Evolutionary conservation across 352 stramenopile species (phyloP).

Genomic region (Blastocystis sp.): DNA sequence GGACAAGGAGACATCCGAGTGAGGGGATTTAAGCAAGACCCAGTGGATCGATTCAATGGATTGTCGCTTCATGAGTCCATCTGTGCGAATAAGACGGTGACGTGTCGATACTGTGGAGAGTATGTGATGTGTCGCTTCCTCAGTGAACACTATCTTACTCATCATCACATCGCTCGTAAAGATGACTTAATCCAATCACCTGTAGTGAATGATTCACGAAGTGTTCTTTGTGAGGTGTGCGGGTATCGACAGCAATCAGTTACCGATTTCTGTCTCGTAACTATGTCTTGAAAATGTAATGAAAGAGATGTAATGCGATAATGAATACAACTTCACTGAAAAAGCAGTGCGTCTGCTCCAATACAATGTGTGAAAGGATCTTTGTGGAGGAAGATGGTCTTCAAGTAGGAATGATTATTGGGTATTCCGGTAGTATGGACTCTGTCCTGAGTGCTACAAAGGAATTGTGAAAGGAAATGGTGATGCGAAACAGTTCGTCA

Average conservation of each 20-base stretch:
- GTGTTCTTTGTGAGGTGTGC: not conserved
- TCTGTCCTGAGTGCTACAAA: not conserved
- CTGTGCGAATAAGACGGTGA: not conserved
- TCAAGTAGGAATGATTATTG: not conserved
- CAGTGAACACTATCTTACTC: not conserved
- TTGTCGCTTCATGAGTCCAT: not conserved
- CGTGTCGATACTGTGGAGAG: not conserved
- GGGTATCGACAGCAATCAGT: not conserved
- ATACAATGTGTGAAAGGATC: not conserved
- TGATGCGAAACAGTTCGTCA: not conserved
- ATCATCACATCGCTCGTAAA: not conserved
- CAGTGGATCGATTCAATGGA: slow-evolving; percentile 3
- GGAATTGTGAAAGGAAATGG: not conserved
- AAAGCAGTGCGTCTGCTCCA: not conserved
- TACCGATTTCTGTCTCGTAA: slow-evolving; percentile 3
- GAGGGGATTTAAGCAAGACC: not conserved
- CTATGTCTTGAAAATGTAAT: not conserved
- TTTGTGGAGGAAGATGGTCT: not conserved
- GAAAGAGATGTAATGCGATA: not conserved
- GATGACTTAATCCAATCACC: not conserved
- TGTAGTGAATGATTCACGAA: not conserved
- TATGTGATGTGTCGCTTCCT: not conserved
- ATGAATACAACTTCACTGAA: not conserved
- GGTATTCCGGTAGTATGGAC: not conserved
- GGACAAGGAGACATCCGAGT: not conserved